phyloP scores from a whole-genome alignment of 176 grass and related monocot genomes.

The Miscanthus lutarioriparius region DNA sequence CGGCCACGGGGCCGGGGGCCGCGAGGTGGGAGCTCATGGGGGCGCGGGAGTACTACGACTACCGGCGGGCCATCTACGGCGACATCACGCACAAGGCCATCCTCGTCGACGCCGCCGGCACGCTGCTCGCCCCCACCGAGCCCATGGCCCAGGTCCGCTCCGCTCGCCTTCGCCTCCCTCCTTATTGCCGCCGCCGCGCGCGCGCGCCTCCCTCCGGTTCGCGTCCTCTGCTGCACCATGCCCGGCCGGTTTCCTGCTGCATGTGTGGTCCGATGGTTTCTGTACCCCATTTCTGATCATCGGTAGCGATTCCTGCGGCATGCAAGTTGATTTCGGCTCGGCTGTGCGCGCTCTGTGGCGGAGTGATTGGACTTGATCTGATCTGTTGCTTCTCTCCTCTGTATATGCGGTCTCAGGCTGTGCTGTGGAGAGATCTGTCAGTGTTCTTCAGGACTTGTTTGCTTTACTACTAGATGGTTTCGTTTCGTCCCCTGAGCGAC shows the following conservation, averaged over 20 bases:
- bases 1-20: neutral
- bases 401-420: neutral
- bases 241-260: neutral
- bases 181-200: neutral
- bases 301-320: neutral
- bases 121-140: constrained; percentile 83
- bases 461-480: neutral
- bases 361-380: constrained; percentile 18
- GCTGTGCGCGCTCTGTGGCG: neutral
- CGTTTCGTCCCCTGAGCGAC: neutral
- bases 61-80: constrained; percentile 86
- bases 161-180: neutral
- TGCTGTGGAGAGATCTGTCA: constrained; percentile 3
- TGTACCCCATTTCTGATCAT: neutral
- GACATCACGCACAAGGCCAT: constrained; percentile 95
- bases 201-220: neutral
- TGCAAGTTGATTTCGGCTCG: neutral
- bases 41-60: constrained; percentile 83
- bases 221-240: neutral
- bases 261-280: neutral
- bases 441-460: neutral
- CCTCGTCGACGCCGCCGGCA: constrained; percentile 92
- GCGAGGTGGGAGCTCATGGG: constrained; percentile 66
- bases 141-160: constrained; percentile 88
- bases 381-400: neutral